Evolutionary conservation across 148 eudicot genomes (phyloP).

Genomic region (Cornus florida): DNA sequence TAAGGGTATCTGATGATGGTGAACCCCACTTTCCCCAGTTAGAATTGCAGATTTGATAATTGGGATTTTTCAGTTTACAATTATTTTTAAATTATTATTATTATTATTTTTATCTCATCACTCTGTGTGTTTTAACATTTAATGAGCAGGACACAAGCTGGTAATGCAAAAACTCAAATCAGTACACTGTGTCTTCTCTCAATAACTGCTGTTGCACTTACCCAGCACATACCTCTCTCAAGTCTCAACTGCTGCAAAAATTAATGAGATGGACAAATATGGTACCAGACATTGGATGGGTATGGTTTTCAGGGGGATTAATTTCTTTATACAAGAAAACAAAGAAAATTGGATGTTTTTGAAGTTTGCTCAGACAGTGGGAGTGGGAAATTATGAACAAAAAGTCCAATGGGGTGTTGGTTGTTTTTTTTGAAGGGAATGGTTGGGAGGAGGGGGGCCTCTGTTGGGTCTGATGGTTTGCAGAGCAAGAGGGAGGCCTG

Average conservation of each 20-base stretch:
- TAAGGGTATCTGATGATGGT: slow-evolving; percentile 6
- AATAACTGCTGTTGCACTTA: neutral
- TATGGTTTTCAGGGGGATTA: slow-evolving; percentile 3
- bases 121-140: neutral
- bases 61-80: neutral
- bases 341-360: neutral
- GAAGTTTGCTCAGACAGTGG: neutral
- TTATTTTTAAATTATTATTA: no score
- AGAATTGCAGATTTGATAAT: neutral
- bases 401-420: neutral
- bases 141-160: neutral
- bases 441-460: neutral
- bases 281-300: neutral
- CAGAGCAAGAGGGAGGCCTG: slow-evolving; percentile 26
- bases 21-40: slow-evolving; percentile 13
- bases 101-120: neutral
- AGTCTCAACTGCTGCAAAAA: neutral
- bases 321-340: neutral
- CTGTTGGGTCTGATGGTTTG: slow-evolving; percentile 12
- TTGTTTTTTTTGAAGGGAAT: no score
- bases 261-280: slow-evolving; percentile 2
- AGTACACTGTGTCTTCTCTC: neutral
- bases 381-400: neutral
- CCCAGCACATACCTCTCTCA: neutral
- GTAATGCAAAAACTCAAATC: neutral